A percentile compares a stretch with the other conserved stretches of the same genome.
These are phyloP conservation scores for Aspergillus campestris DNA, from an alignment of 495 filamentous ascomycete species.

Conservation along the genomic window DNA sequence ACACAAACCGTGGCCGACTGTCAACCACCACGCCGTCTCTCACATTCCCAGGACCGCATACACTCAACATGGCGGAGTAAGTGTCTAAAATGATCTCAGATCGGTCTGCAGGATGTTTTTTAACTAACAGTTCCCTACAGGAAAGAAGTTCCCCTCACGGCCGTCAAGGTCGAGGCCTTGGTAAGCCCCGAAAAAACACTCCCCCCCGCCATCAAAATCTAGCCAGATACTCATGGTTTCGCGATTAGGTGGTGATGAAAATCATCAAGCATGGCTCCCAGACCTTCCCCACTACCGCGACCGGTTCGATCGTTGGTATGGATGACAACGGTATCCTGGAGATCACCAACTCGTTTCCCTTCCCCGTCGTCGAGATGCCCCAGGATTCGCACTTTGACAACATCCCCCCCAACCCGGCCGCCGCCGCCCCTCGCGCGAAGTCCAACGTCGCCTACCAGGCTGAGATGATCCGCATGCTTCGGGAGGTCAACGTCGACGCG, in stretches of 20 bases:
- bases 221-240: conserved; percentile 5
- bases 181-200: conserved; percentile 42
- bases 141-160: conserved; percentile 59
- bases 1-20: conserved; percentile 35
- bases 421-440: conserved; percentile 86
- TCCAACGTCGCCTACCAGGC: conserved; percentile 81
- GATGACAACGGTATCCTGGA: conserved; percentile 75
- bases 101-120: background rate
- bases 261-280: conserved; percentile 88
- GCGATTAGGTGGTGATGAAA: conserved; percentile 80
- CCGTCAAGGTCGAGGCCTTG: conserved; percentile 80
- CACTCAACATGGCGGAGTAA: conserved; percentile 41
- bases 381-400: conserved; percentile 74
- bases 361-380: conserved; percentile 75
- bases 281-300: conserved; percentile 80
- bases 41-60: conserved; percentile 18
- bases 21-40: conserved; percentile 20
- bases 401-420: conserved; percentile 64
- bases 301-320: conserved; percentile 88
- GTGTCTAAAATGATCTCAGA: conserved; percentile 2
- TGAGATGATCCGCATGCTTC: conserved; percentile 93
- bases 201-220: conserved; percentile 21
- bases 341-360: conserved; percentile 91
- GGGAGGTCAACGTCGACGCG: conserved; percentile 96
- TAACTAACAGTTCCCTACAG: conserved; percentile 17